Conservation (phyloP, 164 flowering plant species). For the Houttuynia cordata region DNA sequence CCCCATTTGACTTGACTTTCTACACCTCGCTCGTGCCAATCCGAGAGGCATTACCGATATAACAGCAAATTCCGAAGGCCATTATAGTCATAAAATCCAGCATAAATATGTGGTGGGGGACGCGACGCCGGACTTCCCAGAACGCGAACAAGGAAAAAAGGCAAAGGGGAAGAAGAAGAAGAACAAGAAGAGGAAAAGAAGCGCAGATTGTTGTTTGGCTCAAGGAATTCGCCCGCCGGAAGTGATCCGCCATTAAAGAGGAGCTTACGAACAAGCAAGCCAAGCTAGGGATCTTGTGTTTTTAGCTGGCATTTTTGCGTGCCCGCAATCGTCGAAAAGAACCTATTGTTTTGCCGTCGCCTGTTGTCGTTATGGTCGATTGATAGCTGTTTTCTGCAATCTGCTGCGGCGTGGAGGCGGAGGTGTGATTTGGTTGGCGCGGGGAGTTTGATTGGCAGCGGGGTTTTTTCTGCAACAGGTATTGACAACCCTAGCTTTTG, state of each 20-base stretch:
- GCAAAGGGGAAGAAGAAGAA: too few relatives aligned
- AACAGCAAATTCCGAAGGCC: not conserved
- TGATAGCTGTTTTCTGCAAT: too few relatives aligned
- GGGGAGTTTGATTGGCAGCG: not conserved
- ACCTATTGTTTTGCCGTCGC: too few relatives aligned
- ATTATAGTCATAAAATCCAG: not conserved
- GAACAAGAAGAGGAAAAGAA: too few relatives aligned
- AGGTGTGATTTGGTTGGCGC: too few relatives aligned
- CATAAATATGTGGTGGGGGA: conserved; percentile 7
- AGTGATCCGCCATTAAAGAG: not conserved
- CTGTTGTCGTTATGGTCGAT: not conserved
- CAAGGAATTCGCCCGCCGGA: conserved; percentile 2
- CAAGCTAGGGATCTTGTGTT: not conserved
- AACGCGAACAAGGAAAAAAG: not conserved
- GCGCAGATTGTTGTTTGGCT: too few relatives aligned
- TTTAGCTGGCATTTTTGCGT: too few relatives aligned
- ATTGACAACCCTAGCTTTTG: too few relatives aligned
- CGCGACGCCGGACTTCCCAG: too few relatives aligned
- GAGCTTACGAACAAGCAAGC: not conserved
- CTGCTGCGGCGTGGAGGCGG: too few relatives aligned
- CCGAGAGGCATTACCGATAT: not conserved
- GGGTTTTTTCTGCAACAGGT: conserved; percentile 1
- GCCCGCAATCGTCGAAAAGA: too few relatives aligned
- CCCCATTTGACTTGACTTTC: not conserved
- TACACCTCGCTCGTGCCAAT: not conserved